Evolutionary conservation across 805 yeast genomes (phyloP), one percentile per base, ranked within the genome.

Genomic region (Saccharomyces paradoxus): DNA sequence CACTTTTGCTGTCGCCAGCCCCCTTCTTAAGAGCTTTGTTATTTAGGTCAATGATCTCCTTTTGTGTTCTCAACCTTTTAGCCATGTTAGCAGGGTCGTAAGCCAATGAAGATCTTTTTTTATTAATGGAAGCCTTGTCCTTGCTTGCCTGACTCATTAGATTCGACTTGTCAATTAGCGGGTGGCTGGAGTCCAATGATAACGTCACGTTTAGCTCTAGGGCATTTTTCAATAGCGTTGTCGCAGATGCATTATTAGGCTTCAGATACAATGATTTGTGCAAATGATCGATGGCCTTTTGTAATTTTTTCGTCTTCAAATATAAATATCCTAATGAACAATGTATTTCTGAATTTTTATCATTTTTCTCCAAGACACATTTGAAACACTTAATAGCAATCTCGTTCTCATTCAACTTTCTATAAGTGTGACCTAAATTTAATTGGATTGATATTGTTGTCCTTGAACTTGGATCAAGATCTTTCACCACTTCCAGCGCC

Each of bases 361-460:
- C 83, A 30, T 89, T 79, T 14, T 85, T 74, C 58, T 81, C 83
- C 32, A 87, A 69, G 2, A 94, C 96, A 60, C 84, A 83, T 56
- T 82, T 82, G 68, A 94, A 92, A 64, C 87, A 86, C 49, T 76
- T 79, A 46, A 90, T 74, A 0, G 97, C 86, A 64, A 83, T 81
- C 49, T 81, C 81, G 54, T 76, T 80, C 51, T 78, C 76, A 50
- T 81, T 82, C 51, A 82, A 68, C 53, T 87, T 76, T 57, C 97
- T 74, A 67, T 86, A 89, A 3, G 91, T 95, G 68, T 91, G 97
- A 0, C 96, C 97, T 56, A 91, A 74, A 68, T 91, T 91, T 26
- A 89, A 79, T 67, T 88, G 89, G 28, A 94, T 87, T 1, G 96
- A 86, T 0, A 85, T 75, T 87, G 96, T 87, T 0, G 94, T 87